Evolutionary conservation across 2,329 filamentous ascomycete genomes (phyloP).

Genomic region (Emmonsiellopsis sp.): DNA sequence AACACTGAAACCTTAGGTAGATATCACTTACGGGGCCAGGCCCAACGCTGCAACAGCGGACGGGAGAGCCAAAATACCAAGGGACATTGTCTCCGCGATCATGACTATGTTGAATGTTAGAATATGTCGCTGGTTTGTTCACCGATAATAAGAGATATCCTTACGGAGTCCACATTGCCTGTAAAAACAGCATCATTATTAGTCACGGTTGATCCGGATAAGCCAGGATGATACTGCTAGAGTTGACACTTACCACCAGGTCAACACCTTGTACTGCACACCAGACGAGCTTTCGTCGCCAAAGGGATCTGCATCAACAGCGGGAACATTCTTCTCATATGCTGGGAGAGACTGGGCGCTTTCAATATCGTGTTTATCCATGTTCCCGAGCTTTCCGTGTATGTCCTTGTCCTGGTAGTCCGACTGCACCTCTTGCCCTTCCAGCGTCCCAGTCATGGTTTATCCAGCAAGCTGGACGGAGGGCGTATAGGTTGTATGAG

Average conservation of each 20-base stretch:
- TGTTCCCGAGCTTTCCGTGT: neutral
- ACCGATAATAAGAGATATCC: slow-evolving; percentile 4
- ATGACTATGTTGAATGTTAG: slow-evolving; percentile 33
- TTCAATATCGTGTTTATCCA: neutral
- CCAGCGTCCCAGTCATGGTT: neutral
- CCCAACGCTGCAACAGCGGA: slow-evolving; percentile 45
- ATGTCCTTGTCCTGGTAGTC: neutral
- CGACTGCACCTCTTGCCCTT: neutral
- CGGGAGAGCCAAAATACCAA: slow-evolving; percentile 49
- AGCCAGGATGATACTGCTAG: neutral
- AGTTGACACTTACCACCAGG: slow-evolving; percentile 35
- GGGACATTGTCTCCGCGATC: slow-evolving; percentile 51
- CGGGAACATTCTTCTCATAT: neutral
- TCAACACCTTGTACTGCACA: slow-evolving; percentile 44
- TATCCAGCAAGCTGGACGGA: neutral
- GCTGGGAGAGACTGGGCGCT: neutral
- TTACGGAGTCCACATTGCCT: slow-evolving; percentile 37
- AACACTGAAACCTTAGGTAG: neutral
- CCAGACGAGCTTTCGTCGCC: slow-evolving; percentile 32
- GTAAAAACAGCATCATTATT: neutral
- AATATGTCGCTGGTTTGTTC: slow-evolving; percentile 1
- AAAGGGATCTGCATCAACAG: slow-evolving; percentile 26
- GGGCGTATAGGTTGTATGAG: neutral
- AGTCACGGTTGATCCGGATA: neutral
- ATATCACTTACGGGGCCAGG: slow-evolving; percentile 38